A percentile compares a stretch with the other conserved stretches of the same genome.
Evolutionary conservation across 805 yeast species (phyloP).

Genomic region (Brettanomyces bruxellensis): DNA sequence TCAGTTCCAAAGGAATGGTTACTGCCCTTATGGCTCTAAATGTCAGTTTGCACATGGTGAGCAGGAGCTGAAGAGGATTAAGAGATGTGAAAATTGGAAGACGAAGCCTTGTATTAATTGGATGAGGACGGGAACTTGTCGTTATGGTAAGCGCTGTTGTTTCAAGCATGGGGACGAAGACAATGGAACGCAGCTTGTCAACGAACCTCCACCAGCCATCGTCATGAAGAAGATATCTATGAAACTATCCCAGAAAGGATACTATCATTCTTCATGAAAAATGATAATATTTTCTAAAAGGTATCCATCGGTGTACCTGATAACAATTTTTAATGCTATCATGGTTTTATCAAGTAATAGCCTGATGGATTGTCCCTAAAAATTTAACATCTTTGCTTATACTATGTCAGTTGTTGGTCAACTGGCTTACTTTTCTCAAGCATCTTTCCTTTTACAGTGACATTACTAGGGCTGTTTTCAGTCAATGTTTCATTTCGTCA

Average conservation of each 20-base stretch:
- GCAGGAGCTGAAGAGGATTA: constrained; percentile 61
- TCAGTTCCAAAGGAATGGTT: constrained; percentile 58
- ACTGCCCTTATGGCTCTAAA: constrained; percentile 82
- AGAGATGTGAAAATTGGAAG: constrained; percentile 76
- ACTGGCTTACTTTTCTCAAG: too few species aligned
- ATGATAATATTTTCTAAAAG: too few species aligned
- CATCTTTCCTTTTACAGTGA: too few species aligned
- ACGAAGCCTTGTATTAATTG: constrained; percentile 89
- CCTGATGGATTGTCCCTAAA: too few species aligned
- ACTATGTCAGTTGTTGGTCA: too few species aligned
- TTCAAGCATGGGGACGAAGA: constrained; percentile 64
- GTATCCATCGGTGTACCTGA: too few species aligned
- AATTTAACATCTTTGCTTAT: too few species aligned
- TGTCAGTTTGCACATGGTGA: constrained; percentile 94
- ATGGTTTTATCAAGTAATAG: too few species aligned
- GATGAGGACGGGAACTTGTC: constrained; percentile 71
- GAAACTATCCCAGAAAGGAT: constrained; percentile 3
- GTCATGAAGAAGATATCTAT: constrained; percentile 3
- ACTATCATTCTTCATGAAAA: not conserved
- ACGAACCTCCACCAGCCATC: constrained; percentile 2
- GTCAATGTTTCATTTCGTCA: too few species aligned
- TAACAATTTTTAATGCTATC: too few species aligned
- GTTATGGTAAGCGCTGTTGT: constrained; percentile 87
- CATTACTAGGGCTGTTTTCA: too few species aligned
- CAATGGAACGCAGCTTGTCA: constrained; percentile 6